Evolutionary conservation across 2,329 filamentous ascomycete genomes (phyloP).

Genomic region (Elsinoe ampelina): DNA sequence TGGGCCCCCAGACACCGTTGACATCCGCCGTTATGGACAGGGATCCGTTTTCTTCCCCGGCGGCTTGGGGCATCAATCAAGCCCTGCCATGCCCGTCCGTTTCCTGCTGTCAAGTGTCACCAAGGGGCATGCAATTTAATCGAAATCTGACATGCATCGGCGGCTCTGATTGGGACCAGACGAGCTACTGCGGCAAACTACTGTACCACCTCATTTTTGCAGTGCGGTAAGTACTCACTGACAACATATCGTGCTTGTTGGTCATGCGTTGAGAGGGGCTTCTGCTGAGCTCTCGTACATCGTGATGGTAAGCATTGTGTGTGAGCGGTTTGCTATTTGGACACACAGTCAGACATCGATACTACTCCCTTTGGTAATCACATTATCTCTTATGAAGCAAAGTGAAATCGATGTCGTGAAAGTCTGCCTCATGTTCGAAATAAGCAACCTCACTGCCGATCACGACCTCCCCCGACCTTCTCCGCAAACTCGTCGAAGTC

Average conservation of each 20-base stretch:
- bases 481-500: neutral
- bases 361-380: neutral
- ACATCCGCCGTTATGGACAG: neutral
- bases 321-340: too few species aligned
- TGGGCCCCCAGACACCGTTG: neutral
- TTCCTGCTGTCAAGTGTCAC: neutral
- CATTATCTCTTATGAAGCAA: neutral
- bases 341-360: too few species aligned
- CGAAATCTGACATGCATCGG: neutral
- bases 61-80: neutral
- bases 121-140: neutral
- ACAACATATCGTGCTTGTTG: too few species aligned
- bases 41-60: constrained; percentile 2
- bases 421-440: neutral
- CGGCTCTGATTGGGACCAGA: too few species aligned
- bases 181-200: too few species aligned
- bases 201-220: too few species aligned
- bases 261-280: too few species aligned
- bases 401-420: too few species aligned
- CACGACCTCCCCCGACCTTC: neutral
- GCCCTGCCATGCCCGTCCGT: neutral
- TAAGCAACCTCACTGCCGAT: neutral
- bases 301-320: too few species aligned
- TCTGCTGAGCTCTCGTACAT: too few species aligned
- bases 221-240: too few species aligned